A percentile compares a stretch with the other conserved stretches of the same genome.
Conservation (phyloP, 108 stramenopile species). For the Nitzschia inconspicua region DNA sequence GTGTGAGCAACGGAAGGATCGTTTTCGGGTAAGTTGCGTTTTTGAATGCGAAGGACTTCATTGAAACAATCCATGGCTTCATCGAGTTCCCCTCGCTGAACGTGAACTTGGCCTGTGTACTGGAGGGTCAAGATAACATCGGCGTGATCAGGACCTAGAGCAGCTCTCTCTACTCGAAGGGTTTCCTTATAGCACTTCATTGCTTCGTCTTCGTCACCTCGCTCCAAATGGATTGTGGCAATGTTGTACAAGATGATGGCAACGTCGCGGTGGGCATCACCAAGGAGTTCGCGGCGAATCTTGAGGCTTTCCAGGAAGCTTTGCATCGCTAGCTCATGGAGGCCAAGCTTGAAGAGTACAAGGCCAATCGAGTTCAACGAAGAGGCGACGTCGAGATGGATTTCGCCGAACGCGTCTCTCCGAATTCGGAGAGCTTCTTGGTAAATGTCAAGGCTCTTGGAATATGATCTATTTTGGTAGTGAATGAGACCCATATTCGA, state of each 20-base stretch:
- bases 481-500: conserved; percentile 61
- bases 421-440: conserved; percentile 51
- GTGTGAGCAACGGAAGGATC: conserved; percentile 32
- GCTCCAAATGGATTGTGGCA: conserved; percentile 52
- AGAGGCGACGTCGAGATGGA: conserved; percentile 57
- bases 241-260: conserved; percentile 70
- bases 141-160: conserved; percentile 36
- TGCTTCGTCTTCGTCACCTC: conserved; percentile 54
- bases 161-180: conserved; percentile 47
- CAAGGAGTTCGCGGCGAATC: conserved; percentile 37
- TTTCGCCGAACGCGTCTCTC: conserved; percentile 39
- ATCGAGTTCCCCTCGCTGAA: conserved; percentile 34
- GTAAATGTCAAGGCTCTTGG: conserved; percentile 47
- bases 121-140: conserved; percentile 44
- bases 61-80: conserved; percentile 31
- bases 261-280: conserved; percentile 48
- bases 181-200: conserved; percentile 57
- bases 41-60: conserved; percentile 34
- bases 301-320: conserved; percentile 54
- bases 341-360: conserved; percentile 57
- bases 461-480: conserved; percentile 44
- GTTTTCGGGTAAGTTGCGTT: conserved; percentile 3
- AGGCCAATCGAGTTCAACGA: conserved; percentile 64
- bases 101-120: conserved; percentile 37
- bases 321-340: conserved; percentile 44